Evolutionary conservation across 306 rosid genomes (phyloP), one percentile per base, ranked within the genome.

Genomic region (Fagus crenata): DNA sequence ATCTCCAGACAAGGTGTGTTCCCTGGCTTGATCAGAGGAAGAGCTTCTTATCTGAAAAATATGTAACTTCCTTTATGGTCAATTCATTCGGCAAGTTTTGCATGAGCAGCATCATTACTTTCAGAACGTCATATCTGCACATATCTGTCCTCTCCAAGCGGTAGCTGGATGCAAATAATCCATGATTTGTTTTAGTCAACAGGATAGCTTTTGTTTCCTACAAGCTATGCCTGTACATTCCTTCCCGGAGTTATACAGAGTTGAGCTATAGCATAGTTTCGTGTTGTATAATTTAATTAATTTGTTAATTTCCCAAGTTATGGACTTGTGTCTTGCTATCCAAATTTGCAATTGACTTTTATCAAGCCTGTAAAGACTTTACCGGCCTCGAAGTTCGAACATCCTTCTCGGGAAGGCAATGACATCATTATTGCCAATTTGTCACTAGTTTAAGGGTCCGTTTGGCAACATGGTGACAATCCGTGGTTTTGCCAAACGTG

Each of bases 1-100:
- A 35, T 85, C 83, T 83, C 68, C 95, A 94, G 98, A 92, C 77
- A 94, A 92, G 89, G 89, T 94, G 60, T 94, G 98, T 81, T 94
- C 96, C 68, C 67, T 83, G 79, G 93, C 93, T 71, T 94, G 89
- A 85, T 71, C 49, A 78, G 78, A 71, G 55, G 71, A 42, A 22
- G 69, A 64, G 41, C 73, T 59, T 40, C 51, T 39, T 1, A 33
- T 17, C 49, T 14, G 72, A 67, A 77, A 67, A 41, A 71, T 42
- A 60, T 2, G 22, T 17, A 12, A 31, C 58, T 36, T 71, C 37
- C 64, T 6, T 63, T 15, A 3, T 31, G 42, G 70, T 31, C 32
- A n/a, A 37, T 53, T 59, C 39, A 17, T 74, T 51, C 1, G 68
- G 63, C 28, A 40, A 36, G 49, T 37, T 71, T n/a, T 71, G 6